Base-by-base conservation (phyloP, 805 yeast species). In the Metschnikowia borealis region DNA sequence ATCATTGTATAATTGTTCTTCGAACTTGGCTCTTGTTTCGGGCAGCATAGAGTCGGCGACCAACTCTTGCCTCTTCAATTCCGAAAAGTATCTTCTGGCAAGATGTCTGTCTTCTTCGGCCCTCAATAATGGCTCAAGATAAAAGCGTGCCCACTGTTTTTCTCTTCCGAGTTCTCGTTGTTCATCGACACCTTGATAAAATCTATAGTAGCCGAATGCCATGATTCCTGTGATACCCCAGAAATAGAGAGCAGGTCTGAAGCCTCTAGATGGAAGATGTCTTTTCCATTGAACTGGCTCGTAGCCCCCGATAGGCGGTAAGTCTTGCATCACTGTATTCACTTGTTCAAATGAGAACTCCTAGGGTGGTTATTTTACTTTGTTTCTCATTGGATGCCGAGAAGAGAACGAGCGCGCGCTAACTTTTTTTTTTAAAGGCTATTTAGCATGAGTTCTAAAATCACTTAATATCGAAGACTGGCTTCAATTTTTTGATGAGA, bases 261-360 rank as follows among this genome's bases (percentile, higher is more conserved):
- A 88, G 2, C 96, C 96, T 58, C 96, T 77, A 2, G 92, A 73
- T 21, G 96, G 96, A 44, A 89, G 70, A 67, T 88, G 85, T 66
- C 96, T 81, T 71, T 85, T 85, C 96, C 96, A 89, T 72, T 88
- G 96, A 53, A 89, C 80, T 40, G 87, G 85, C 56, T 85, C 90
- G 62, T 89, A 88, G 54, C 96, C 96, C 50, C 87, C 89, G 60
- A 80, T 74, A 51, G 96, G 96, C 62, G 96, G 96, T 63, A 89
- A 72, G 63, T 89, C 96, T 77, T 89, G 96, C 78, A 74, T 74
- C 42, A 32, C 23, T 38, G 43, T 43, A 33, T 20, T 18, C 17
- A 38, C 46, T 21, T 31, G 26, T 31, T 36, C 26, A 21, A 21
- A 45, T 38, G 51, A 26, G 40, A 23, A 39, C 41, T 37, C 13